phyloP scores from a whole-genome alignment of 2,329 filamentous ascomycete genomes.

The Botrytis byssoidea region DNA sequence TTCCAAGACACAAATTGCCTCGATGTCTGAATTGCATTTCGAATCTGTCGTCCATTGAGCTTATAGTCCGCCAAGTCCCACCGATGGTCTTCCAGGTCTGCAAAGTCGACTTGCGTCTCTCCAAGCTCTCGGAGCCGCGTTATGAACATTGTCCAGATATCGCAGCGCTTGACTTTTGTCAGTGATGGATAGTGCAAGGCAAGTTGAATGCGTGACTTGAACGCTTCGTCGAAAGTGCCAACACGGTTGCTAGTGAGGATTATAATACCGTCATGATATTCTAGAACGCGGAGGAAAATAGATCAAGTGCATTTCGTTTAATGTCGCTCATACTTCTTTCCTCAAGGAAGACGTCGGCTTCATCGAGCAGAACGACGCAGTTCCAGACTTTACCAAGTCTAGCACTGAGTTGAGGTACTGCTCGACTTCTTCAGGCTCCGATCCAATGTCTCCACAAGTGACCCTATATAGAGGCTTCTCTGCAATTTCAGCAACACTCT shows the following conservation, averaged over 20 bases:
- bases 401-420: not conserved
- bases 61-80: not conserved
- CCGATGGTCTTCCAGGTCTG: not conserved
- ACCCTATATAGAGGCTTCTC: not conserved
- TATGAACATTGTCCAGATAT: not conserved
- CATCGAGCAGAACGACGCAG: not conserved
- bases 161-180: not conserved
- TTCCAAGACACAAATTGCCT: not conserved
- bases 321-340: not conserved
- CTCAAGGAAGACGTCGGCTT: not conserved
- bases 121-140: not conserved
- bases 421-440: not conserved
- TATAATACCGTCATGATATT: not conserved
- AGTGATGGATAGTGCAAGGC: not conserved
- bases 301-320: not conserved
- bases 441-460: not conserved
- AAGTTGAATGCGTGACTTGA: not conserved
- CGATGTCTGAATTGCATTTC: not conserved
- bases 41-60: not conserved
- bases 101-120: not conserved
- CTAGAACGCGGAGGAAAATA: not conserved
- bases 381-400: not conserved
- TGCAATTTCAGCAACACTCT: not conserved
- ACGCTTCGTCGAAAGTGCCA: not conserved
- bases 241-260: not conserved